Percentiles rank a stretch among this genome's conserved stretches.
phyloP scores from a whole-genome alignment of 1,139 yeast genomes.

The Candida sp. region DNA sequence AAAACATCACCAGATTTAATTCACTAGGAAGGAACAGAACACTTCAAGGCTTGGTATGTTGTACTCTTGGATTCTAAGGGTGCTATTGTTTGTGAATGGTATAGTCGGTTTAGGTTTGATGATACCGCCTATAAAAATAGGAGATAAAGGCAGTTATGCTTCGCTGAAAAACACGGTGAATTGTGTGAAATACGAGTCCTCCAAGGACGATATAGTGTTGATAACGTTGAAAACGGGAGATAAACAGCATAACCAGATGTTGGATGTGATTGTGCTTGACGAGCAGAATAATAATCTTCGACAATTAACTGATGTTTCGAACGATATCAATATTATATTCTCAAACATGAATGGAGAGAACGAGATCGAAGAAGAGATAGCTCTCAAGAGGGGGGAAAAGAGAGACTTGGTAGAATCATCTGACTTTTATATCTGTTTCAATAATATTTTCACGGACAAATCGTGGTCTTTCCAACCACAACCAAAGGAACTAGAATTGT shows the following conservation, averaged over 20 bases:
- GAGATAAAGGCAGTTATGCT: background rate
- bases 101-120: background rate
- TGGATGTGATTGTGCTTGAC: slow-evolving; percentile 38
- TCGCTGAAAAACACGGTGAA: slow-evolving; percentile 9
- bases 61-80: background rate
- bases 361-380: slow-evolving; percentile 11
- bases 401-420: slow-evolving; percentile 12
- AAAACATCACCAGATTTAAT: background rate
- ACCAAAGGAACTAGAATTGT: slow-evolving; percentile 29
- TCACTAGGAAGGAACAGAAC: no score
- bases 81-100: background rate
- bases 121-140: slow-evolving; percentile 1
- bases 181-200: slow-evolving; percentile 39
- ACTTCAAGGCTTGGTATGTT: background rate
- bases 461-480: slow-evolving; percentile 41
- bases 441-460: slow-evolving; percentile 39
- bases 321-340: slow-evolving; percentile 31
- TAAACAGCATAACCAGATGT: slow-evolving; percentile 25
- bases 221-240: slow-evolving; percentile 30
- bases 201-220: slow-evolving; percentile 34
- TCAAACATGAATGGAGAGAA: slow-evolving; percentile 31
- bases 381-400: slow-evolving; percentile 2
- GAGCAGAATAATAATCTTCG: slow-evolving; percentile 34
- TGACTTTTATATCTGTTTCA: slow-evolving; percentile 38
- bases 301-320: slow-evolving; percentile 23